A percentile compares a stretch with the other conserved stretches of the same genome.
Conservation (phyloP, 495 filamentous ascomycete genomes). For the Durotheca rogersii region DNA sequence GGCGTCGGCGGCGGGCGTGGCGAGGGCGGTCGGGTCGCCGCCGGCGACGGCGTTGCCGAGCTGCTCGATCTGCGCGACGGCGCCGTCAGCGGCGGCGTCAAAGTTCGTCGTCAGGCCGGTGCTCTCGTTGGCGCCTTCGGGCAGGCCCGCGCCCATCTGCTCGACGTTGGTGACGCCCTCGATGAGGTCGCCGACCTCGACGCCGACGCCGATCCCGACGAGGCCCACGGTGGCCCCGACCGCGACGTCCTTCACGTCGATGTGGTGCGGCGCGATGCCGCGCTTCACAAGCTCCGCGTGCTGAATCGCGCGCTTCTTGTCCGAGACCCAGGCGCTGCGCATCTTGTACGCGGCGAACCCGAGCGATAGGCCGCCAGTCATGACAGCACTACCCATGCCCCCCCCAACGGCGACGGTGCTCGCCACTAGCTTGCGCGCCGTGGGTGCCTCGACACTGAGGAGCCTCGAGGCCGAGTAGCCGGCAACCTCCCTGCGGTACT, state of each 20-base stretch:
- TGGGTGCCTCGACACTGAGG: conserved; percentile 9
- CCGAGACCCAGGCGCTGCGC: conserved; percentile 11
- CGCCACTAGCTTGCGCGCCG: conserved; percentile 4
- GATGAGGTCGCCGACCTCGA: conserved; percentile 11
- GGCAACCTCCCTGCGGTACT: conserved; percentile 3
- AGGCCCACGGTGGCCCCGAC: not conserved
- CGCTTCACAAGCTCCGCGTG: conserved; percentile 9
- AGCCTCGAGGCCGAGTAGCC: not conserved
- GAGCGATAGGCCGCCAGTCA: conserved; percentile 5
- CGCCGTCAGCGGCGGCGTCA: conserved; percentile 1
- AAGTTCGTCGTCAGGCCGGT: conserved; percentile 12
- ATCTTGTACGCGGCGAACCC: conserved; percentile 7
- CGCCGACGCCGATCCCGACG: not conserved
- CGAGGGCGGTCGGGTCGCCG: not conserved
- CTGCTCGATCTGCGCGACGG: conserved; percentile 5
- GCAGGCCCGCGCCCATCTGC: conserved; percentile 6
- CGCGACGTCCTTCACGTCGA: conserved; percentile 4
- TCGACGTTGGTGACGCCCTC: conserved; percentile 11
- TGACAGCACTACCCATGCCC: not conserved
- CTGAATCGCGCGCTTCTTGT: conserved; percentile 14
- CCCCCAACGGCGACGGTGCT: conserved; percentile 2
- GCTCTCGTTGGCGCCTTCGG: conserved; percentile 7
- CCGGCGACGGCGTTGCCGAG: conserved; percentile 2
- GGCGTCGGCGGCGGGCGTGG: not conserved
- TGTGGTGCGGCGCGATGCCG: not conserved